A percentile compares a stretch with the other conserved stretches of the same genome.
phyloP scores from a whole-genome alignment of 2,329 filamentous ascomycete genomes.

The Pyrenophora tritici-repentis region DNA sequence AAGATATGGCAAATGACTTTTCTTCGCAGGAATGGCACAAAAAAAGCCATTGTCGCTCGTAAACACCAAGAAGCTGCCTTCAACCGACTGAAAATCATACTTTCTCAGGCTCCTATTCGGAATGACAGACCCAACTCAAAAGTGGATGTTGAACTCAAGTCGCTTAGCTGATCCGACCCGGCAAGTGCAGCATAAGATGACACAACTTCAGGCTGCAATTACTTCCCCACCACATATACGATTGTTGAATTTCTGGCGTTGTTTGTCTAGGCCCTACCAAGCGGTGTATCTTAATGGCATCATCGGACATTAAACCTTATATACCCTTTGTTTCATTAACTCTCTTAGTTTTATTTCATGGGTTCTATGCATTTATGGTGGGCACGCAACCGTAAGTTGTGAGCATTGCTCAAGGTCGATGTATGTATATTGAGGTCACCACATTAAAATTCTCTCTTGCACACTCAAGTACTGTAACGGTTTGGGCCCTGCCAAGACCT shows the following conservation, averaged over 20 bases:
- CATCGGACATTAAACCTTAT: not conserved
- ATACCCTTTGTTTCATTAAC: slow-evolving; percentile 3
- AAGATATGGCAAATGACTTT: slow-evolving; percentile 17
- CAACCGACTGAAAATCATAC: slow-evolving; percentile 9
- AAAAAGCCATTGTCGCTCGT: slow-evolving; percentile 11
- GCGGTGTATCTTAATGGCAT: not conserved
- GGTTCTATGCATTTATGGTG: not conserved
- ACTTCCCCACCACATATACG: not conserved
- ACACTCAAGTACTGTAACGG: too few relatives aligned
- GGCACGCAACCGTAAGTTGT: not conserved
- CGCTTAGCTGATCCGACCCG: slow-evolving; percentile 1
- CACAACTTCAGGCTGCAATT: not conserved
- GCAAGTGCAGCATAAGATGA: not conserved
- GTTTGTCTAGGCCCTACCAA: not conserved
- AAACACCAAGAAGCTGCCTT: slow-evolving; percentile 17
- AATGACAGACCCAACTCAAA: not conserved
- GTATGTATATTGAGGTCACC: not conserved
- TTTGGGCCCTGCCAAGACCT: too few relatives aligned
- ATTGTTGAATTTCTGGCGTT: not conserved
- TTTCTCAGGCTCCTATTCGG: slow-evolving; percentile 9
- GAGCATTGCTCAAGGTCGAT: too few relatives aligned
- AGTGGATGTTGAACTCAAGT: slow-evolving; percentile 8
- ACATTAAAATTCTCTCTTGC: too few relatives aligned
- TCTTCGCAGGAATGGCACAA: slow-evolving; percentile 2
- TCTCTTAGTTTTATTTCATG: not conserved